Evolutionary conservation across 2,329 filamentous ascomycete genomes (phyloP), one percentile per base, ranked within the genome.

Genomic region (Phaeosphaeria sp.): DNA sequence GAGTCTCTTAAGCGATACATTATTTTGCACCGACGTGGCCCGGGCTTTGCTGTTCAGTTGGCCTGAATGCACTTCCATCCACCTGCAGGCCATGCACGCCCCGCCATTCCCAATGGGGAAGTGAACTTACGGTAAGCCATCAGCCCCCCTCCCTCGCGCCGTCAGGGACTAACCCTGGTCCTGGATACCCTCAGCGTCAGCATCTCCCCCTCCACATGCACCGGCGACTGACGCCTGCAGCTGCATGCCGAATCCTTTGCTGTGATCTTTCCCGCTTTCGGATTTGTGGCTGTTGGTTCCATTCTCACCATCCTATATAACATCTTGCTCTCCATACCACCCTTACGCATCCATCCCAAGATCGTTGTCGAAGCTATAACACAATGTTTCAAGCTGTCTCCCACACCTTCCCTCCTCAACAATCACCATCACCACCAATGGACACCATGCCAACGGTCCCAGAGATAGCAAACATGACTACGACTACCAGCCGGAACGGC

Each of bases 301-400:
- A 55, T 25, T 47, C 44, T 53, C 51, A 61, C 47, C 51, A 48
- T 58, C 65, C 65, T 75, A 76, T 77, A 76, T 75, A 75, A 67
- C 53, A 57, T 56, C 61, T 50, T 53, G 46, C 56, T 64, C 57
- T 61, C 60, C 68, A 56, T 62, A 54, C 59, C 58, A 51, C 62
- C 36, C 56, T 50, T 36, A 50, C 39, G 47, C 56, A 55, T 56
- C 52, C 55, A 66, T 55, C 52, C 49, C 55, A 58, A 62, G 36
- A 56, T 54, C 59, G 55, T 47, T 44, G 52, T 49, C 51, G 55
- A 21, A 49, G 30, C 42, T 21, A 59, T 49, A 59, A 39, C 52
- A 65, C 54, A 51, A 76, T 75, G 71, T 72, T 77, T 52, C 71
- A 72, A 60, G 56, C 67, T 48, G 54, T 69, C 13, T 64, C 65